Base-by-base conservation (phyloP, 179 eudicot genomes). In the Actinidia arguta region DNA sequence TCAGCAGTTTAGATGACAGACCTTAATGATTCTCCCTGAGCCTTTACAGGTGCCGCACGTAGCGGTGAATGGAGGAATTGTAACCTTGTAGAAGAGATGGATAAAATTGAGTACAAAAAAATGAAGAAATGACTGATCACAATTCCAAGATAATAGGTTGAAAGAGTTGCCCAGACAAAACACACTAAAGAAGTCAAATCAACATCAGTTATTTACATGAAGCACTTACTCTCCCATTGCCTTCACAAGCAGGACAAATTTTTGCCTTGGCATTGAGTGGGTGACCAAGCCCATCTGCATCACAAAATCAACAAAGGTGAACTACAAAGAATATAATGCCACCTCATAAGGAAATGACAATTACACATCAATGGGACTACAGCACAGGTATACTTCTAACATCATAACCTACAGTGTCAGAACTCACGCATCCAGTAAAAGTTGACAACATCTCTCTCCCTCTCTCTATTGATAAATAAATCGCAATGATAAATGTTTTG, bases 21-120 rank as follows among this genome's bases (percentile, higher is more conserved):
- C 98, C 87, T 86, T 86, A 72, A 94, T 90, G 52, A 93, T 82
- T 87, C 89, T 85, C 66, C 99, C 96, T 14, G 88, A 79, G 16
- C 99, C 99, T 87, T 89, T 96, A 83, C 99, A 96, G 71, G 87
- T 84, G 82, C 86, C 78, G 86, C 98, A 96, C 70, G 93, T 92
- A 72, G 97, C 84, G 6, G 92, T 76, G 82, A 96, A 96, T 12
- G 99, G 98, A 79, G 93, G 99, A 69, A 94, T 84, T 55, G 94
- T 90, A 42, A 94, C 94, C 98, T 96, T 86, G 84, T 66, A 82
- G 68, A 71, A 58, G 79, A n/a, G 66, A 25, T 42, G 13, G 48
- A 74, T 25, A 78, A 77, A 22, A 74, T 39, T 63, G 16, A 25
- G 36, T 27, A 63, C 42, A 20, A 62, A 17, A 44, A 22, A 76